Evolutionary conservation across 768 basidiomycete species (phyloP).

Genomic region (Pisolithus albus): DNA sequence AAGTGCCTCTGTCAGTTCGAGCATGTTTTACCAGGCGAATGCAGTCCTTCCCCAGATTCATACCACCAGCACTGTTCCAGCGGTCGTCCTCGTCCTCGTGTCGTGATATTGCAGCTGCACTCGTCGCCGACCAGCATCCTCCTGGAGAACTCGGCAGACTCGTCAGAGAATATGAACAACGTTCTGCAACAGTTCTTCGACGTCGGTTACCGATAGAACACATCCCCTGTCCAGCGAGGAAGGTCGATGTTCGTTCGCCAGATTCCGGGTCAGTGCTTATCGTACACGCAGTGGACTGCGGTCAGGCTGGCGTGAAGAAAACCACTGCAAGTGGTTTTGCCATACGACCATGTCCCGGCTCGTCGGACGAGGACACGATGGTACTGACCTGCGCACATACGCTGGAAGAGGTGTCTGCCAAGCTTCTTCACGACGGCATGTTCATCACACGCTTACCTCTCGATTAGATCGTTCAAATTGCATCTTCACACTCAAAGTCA

Average conservation of each 20-base stretch:
- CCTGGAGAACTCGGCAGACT: neutral
- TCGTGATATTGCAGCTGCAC: neutral
- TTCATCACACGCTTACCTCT: neutral
- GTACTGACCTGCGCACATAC: constrained; percentile 40
- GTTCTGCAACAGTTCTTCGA: neutral
- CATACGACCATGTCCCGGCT: neutral
- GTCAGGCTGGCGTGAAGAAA: neutral
- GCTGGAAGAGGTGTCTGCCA: constrained; percentile 41
- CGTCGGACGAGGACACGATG: neutral
- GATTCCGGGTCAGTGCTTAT: neutral
- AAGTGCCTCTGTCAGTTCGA: neutral
- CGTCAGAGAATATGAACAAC: neutral
- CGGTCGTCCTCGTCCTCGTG: neutral
- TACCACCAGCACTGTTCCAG: too few relatives aligned
- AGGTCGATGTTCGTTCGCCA: neutral
- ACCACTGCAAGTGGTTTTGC: neutral
- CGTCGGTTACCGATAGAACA: neutral
- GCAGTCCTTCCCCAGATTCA: too few relatives aligned
- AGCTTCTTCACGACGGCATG: neutral
- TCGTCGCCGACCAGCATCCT: neutral
- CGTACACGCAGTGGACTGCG: neutral
- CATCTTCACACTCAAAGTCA: neutral
- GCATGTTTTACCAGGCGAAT: too few relatives aligned
- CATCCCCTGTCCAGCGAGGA: neutral
- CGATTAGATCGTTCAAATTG: neutral